Percentiles rank a stretch among this genome's conserved stretches.
phyloP scores from a whole-genome alignment of 768 basidiomycete genomes.

The Amanita rimosa region DNA sequence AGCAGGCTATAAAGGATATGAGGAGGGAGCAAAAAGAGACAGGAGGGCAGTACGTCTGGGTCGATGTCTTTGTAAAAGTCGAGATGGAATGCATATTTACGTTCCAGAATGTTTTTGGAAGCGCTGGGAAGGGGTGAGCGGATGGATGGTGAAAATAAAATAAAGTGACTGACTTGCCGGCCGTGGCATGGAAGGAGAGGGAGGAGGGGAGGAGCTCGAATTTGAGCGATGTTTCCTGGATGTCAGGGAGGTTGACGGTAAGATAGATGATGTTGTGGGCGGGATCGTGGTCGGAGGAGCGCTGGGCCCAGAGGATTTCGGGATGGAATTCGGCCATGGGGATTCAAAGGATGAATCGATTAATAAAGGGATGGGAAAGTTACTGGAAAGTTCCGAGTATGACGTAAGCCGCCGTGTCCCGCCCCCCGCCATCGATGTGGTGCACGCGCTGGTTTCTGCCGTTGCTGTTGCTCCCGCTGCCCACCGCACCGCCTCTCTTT shows the following conservation, averaged over 20 bases:
- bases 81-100: slow-evolving; percentile 65
- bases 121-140: slow-evolving; percentile 16
- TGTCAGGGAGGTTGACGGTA: slow-evolving; percentile 76
- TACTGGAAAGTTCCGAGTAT: slow-evolving; percentile 26
- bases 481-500: slow-evolving; percentile 74
- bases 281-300: slow-evolving; percentile 45
- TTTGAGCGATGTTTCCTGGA: slow-evolving; percentile 44
- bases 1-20: background rate
- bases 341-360: slow-evolving; percentile 1
- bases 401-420: slow-evolving; percentile 7
- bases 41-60: slow-evolving; percentile 44
- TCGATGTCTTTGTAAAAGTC: slow-evolving; percentile 68
- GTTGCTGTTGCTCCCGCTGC: slow-evolving; percentile 62
- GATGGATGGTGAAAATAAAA: slow-evolving; percentile 4
- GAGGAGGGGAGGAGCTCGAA: slow-evolving; percentile 49
- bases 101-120: slow-evolving; percentile 33
- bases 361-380: slow-evolving; percentile 14
- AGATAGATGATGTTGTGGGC: slow-evolving; percentile 79
- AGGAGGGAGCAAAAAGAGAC: background rate
- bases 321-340: slow-evolving; percentile 56
- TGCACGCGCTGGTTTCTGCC: slow-evolving; percentile 85
- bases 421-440: slow-evolving; percentile 20
- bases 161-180: slow-evolving; percentile 37
- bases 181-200: slow-evolving; percentile 54
- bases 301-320: slow-evolving; percentile 92